A percentile compares a stretch with the other conserved stretches of the same genome.
Evolutionary conservation across 2,329 filamentous ascomycete genomes (phyloP).

Genomic region (Dactylella cylindrospora): DNA sequence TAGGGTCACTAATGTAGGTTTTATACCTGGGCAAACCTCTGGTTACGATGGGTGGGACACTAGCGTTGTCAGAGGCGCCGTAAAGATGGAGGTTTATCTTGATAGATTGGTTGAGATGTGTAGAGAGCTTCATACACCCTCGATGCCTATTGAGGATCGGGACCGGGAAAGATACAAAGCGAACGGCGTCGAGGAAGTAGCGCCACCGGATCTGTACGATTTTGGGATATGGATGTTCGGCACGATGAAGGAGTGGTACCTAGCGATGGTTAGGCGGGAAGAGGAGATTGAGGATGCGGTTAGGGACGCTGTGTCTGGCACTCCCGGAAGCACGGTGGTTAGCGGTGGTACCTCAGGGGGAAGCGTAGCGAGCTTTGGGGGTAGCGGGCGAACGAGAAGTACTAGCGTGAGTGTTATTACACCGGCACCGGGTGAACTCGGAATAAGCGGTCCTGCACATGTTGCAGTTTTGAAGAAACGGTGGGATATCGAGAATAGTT

Average conservation of each 20-base stretch:
- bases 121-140: constrained; percentile 14
- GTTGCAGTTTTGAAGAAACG: constrained; percentile 14
- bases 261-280: constrained; percentile 35
- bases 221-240: constrained; percentile 42
- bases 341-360: constrained; percentile 4
- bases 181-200: constrained; percentile 31
- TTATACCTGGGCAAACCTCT: constrained; percentile 14
- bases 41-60: constrained; percentile 41
- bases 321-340: constrained; percentile 2
- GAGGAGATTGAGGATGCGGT: constrained; percentile 38
- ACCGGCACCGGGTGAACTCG: background rate
- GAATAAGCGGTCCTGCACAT: constrained; percentile 4
- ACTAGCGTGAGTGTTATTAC: constrained; percentile 29
- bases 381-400: constrained; percentile 23
- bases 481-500: constrained; percentile 13
- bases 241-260: constrained; percentile 43
- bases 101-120: constrained; percentile 19
- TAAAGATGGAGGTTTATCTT: constrained; percentile 36
- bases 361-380: constrained; percentile 6
- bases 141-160: constrained; percentile 12
- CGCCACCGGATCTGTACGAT: constrained; percentile 27
- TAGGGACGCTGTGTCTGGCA: constrained; percentile 27
- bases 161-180: constrained; percentile 30
- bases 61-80: constrained; percentile 24
- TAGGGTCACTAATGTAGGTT: constrained; percentile 6